Evolutionary conservation across 768 basidiomycete species (phyloP), one percentile per base, ranked within the genome.

Genomic region (Hericium alpestre): DNA sequence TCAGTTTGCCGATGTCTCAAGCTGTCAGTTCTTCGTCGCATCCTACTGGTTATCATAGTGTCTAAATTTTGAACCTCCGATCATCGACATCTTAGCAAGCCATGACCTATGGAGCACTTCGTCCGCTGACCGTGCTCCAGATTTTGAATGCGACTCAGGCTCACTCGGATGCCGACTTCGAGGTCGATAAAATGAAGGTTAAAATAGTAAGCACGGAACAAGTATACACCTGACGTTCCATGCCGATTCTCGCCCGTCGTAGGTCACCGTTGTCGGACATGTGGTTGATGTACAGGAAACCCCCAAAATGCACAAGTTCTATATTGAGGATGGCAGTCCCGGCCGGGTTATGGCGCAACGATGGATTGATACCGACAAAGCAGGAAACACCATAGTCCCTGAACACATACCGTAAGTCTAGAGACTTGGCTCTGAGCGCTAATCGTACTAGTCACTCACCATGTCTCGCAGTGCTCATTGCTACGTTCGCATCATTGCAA

Each of bases 61-160:
- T 32, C 32, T 32, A 10, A 32, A 32, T 32, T 32, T 32, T 7
- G 8, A 10, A 10, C 32, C 32, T 32, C 32, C 9, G 32, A 10
- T 10, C 32, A 32, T 9, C 32, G 32, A 32, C 32, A 32, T 32
- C 32, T 32, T 32, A 32, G 32, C 32, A 32, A 32, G 32, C 32
- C 32, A 10, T 32, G 32, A 22, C 41, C n/a, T 32, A 48, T 43
- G 59, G 43, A 53, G 43, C 60, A n/a, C 22, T 64, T 75, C 72
- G 78, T 40, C 82, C 85, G 1, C 72, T 80, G 2, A 84, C 81
- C 7, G 73, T 86, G 32, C 74, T 72, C 27, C 84, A 86, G 63
- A 57, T 84, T 16, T 61, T 72, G 27, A 62, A 68, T n/a, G 80
- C 81, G 4, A 59, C 64, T n/a, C 69, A 70, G 59, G 62, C 69